phyloP scores from a whole-genome alignment of 192 early-diverging fungal genomes.

The Coemansia sp. region DNA sequence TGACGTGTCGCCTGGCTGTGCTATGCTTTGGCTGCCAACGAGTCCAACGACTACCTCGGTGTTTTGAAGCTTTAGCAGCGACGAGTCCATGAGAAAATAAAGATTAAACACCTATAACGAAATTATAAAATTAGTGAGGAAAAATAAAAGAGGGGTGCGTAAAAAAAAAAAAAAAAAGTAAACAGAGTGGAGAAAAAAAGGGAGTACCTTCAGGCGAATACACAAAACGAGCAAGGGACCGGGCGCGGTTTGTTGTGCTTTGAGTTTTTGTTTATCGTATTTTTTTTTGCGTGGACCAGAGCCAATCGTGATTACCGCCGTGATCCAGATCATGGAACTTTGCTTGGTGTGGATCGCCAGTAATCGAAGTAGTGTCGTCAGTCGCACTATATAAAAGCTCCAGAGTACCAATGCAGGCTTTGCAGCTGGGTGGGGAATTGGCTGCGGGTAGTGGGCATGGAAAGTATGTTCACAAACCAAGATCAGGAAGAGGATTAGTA shows the following conservation, averaged over 20 bases:
- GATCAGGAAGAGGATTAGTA: neutral
- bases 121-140: neutral
- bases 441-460: neutral
- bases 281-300: neutral
- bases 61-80: slow-evolving; percentile 47
- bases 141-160: neutral
- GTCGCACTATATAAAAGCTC: neutral
- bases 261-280: neutral
- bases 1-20: slow-evolving; percentile 49
- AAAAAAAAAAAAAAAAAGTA: neutral
- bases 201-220: slow-evolving; percentile 1
- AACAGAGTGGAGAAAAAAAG: slow-evolving; percentile 2
- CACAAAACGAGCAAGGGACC: neutral
- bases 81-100: slow-evolving; percentile 15
- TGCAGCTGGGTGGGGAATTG: neutral
- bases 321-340: neutral
- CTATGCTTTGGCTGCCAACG: slow-evolving; percentile 36
- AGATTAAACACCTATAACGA: neutral
- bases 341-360: neutral
- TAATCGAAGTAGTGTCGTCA: neutral
- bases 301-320: neutral
- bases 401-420: neutral
- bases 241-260: neutral
- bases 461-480: neutral
- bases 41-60: slow-evolving; percentile 47